phyloP scores from a whole-genome alignment of 139 green algal species.

The Tetraselmis striata region DNA sequence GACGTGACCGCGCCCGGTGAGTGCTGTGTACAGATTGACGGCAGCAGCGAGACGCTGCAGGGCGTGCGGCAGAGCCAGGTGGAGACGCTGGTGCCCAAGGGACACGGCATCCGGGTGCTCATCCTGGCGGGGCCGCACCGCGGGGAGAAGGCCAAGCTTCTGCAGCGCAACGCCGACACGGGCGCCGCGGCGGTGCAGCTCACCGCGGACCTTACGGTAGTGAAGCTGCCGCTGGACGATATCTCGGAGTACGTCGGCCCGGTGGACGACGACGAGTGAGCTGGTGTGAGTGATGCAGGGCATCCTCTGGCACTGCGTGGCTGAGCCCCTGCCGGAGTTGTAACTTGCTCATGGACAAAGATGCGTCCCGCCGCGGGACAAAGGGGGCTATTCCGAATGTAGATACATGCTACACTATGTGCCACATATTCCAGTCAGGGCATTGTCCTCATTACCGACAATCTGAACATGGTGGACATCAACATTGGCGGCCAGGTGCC shows the following conservation, averaged over 20 bases:
- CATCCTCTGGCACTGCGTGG: no score
- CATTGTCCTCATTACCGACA: no score
- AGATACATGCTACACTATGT: no score
- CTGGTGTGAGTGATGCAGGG: no score
- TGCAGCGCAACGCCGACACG: conserved; percentile 31
- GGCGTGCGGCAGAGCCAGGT: conserved; percentile 46
- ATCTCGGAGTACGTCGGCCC: conserved; percentile 45
- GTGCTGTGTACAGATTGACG: conserved; percentile 60
- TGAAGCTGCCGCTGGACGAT: conserved; percentile 63
- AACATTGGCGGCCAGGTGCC: no score
- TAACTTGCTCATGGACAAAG: no score
- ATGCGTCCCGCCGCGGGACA: no score
- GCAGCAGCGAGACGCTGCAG: conserved; percentile 31
- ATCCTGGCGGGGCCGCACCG: conserved; percentile 50
- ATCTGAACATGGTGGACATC: no score
- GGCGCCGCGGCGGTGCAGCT: conserved; percentile 66
- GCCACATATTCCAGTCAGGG: no score
- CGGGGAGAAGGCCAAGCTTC: conserved; percentile 44
- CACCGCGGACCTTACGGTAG: conserved; percentile 43
- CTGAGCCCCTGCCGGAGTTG: no score
- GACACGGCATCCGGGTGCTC: conserved; percentile 46
- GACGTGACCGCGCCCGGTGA: conserved; percentile 53
- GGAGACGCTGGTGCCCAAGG: conserved; percentile 72
- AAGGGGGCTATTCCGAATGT: no score
- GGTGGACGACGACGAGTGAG: background rate